Evolutionary conservation across 2,329 filamentous ascomycete species (phyloP), one percentile per base, ranked within the genome.

Genomic region (Colletotrichum higginsianum): DNA sequence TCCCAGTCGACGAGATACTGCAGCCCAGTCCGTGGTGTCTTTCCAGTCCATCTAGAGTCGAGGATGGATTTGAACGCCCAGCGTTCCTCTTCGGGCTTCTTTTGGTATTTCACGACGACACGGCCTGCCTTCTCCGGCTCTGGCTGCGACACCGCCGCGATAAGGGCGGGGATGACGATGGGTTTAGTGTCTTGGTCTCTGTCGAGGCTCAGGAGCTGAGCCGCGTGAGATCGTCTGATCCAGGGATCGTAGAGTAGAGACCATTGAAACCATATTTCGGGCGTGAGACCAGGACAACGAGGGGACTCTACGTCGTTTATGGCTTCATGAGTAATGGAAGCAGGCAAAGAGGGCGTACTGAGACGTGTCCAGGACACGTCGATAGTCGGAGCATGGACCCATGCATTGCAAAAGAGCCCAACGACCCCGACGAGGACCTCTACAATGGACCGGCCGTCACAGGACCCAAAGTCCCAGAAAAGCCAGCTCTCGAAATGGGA

Each of bases 361-460:
- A 67, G n/a, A 35, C 57, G 68, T n/a, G 18, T 40, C 68, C 65
- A 71, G n/a, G 26, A 40, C 12, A 46, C n/a, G 46, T 68, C 57
- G 21, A 71, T 58, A n/a, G 35, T 23, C 7, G 68, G 68, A 4
- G 65, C 65, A 38, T 68, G 44, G 13, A 49, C 65, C 68, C 68
- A 71, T 15, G 68, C 68, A 4, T 68, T 58, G 65, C 68, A 62
- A 9, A 71, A 71, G 30, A 71, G 68, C 16, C 68, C 65, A n/a
- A 71, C 40, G 21, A 71, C 30, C 18, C 57, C 53, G 8, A 63
- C 21, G 18, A 71, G 18, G 2, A 68, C 58, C 23, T 35, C n/a
- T 21, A 61, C 15, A 1, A n/a, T 21, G 23, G 44, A 47, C 18
- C 40, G 52, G 4, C 23, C 18, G 23, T 18, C 55, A 26, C 40